Evolutionary conservation across 139 green algal genomes (phyloP).

Genomic region (Ettlia oleoabundans): DNA sequence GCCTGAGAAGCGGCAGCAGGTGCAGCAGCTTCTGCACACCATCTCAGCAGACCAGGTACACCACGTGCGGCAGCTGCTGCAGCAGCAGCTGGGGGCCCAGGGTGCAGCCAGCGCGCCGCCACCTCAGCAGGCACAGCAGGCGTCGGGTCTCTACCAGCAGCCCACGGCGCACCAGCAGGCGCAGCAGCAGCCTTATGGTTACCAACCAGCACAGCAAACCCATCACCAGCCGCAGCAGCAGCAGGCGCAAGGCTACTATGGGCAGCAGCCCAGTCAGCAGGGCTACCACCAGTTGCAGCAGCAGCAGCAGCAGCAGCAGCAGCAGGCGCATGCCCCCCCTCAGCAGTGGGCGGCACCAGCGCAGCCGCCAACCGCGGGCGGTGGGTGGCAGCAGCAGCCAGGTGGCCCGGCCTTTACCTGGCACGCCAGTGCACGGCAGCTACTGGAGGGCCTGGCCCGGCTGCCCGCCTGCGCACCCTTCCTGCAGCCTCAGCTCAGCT

Average conservation of each 20-base stretch:
- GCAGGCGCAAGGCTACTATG: background rate
- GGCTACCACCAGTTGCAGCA: background rate
- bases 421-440: background rate
- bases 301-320: slow-evolving; percentile 8
- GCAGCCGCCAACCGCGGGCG: no score
- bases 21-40: background rate
- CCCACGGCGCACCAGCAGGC: no score
- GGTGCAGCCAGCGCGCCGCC: background rate
- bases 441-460: slow-evolving; percentile 8
- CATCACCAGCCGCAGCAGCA: no score
- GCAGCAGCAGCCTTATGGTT: background rate
- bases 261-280: background rate
- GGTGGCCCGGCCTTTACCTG: background rate
- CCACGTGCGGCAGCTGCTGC: background rate
- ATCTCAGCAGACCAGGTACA: background rate
- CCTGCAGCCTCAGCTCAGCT: slow-evolving; percentile 24
- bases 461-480: background rate
- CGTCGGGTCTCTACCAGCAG: background rate
- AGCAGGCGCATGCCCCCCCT: background rate
- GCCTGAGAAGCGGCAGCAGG: background rate
- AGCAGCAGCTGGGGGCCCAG: background rate
- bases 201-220: background rate
- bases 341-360: slow-evolving; percentile 1
- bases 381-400: background rate
- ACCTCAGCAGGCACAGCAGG: background rate